Percentiles rank a stretch among this genome's conserved stretches.
Conservation (phyloP, 306 rosid species). For the Purshia tridentata region DNA sequence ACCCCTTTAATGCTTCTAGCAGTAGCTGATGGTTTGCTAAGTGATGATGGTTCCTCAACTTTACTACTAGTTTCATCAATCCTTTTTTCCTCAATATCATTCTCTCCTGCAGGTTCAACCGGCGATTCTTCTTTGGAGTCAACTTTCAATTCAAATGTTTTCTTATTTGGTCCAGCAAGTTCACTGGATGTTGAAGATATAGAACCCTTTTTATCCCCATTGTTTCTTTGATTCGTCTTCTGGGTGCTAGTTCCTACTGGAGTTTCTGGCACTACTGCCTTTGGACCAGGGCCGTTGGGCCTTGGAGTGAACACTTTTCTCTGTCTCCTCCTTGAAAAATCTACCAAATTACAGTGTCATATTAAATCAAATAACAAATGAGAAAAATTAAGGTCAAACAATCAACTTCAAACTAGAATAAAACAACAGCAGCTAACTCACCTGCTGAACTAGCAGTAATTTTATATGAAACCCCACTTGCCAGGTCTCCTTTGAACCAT, state of each 20-base stretch:
- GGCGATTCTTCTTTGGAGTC: constrained; percentile 35
- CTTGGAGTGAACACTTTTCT: constrained; percentile 50
- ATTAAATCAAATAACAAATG: constrained; percentile 7
- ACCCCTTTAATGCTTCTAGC: constrained; percentile 26
- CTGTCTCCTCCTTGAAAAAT: constrained; percentile 63
- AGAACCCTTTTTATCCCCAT: constrained; percentile 46
- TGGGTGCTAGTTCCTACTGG: constrained; percentile 37
- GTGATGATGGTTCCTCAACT: constrained; percentile 33
- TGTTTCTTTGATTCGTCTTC: constrained; percentile 37
- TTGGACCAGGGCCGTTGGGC: constrained; percentile 48
- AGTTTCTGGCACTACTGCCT: constrained; percentile 51
- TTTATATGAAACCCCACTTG: constrained; percentile 43
- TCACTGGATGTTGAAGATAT: constrained; percentile 47
- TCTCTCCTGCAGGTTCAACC: constrained; percentile 36
- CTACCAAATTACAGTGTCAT: constrained; percentile 34
- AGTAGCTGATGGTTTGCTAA: constrained; percentile 26
- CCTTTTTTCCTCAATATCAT: constrained; percentile 32
- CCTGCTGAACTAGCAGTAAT: constrained; percentile 65
- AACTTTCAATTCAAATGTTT: constrained; percentile 30
- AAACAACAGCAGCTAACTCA: constrained; percentile 28
- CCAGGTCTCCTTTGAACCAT: constrained; percentile 41
- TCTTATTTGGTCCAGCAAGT: constrained; percentile 23
- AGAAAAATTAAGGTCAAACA: neutral
- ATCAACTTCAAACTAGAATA: constrained; percentile 13
- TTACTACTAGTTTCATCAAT: constrained; percentile 35